Conservation (phyloP, 1,284 basidiomycete species). For the Microstroma glucosiphilum region DNA sequence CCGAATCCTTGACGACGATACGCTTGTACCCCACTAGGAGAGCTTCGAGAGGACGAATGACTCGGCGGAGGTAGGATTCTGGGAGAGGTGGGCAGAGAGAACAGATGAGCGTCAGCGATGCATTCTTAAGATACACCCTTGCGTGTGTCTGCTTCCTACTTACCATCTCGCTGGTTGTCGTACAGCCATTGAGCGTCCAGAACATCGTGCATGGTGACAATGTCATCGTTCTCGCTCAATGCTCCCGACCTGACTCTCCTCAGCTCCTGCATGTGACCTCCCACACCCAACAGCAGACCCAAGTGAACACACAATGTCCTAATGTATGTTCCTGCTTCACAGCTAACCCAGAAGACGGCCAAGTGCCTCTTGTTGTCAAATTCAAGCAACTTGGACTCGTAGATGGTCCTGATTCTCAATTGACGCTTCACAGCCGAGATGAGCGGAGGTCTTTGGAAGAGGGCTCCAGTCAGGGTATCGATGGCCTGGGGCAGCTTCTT, state of each 20-base stretch:
- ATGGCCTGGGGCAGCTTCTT: slow-evolving; percentile 83
- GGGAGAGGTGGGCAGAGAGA: slow-evolving; percentile 12
- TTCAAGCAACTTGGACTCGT: slow-evolving; percentile 91
- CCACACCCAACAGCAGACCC: slow-evolving; percentile 87
- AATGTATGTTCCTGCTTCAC: slow-evolving; percentile 98
- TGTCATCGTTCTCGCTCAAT: slow-evolving; percentile 93
- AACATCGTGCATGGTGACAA: slow-evolving; percentile 99
- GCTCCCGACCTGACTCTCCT: slow-evolving; percentile 90
- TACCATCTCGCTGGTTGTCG: slow-evolving; percentile 96
- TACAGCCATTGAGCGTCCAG: slow-evolving; percentile 98
- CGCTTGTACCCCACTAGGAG: slow-evolving; percentile 94
- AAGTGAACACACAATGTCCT: slow-evolving; percentile 96
- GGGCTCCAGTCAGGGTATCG: slow-evolving; percentile 92
- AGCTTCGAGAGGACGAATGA: slow-evolving; percentile 88
- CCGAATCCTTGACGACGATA: slow-evolving; percentile 97
- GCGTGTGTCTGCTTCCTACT: background rate
- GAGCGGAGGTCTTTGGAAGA: slow-evolving; percentile 97
- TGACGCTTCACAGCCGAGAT: slow-evolving; percentile 99
- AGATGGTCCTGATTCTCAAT: slow-evolving; percentile 92
- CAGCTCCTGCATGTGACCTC: slow-evolving; percentile 99
- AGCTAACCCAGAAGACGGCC: slow-evolving; percentile 96
- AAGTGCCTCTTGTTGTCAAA: slow-evolving; percentile 97
- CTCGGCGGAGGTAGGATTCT: slow-evolving; percentile 94
- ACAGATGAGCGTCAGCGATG: background rate
- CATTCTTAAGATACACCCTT: background rate